Evolutionary conservation across 2,329 filamentous ascomycete genomes (phyloP).

Genomic region (Lasiodiplodia gonubiensis): DNA sequence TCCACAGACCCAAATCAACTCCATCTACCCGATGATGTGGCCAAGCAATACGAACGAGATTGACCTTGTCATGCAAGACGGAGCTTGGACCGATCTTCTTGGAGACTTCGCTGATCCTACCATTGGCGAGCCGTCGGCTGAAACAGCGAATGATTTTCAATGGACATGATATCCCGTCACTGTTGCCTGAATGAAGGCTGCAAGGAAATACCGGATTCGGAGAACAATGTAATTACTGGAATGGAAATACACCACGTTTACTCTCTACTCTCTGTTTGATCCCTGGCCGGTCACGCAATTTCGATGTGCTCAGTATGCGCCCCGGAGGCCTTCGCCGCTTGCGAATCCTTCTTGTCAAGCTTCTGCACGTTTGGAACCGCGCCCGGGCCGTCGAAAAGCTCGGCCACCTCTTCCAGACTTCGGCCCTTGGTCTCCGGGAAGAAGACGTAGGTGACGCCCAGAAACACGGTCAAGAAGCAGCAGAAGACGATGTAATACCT

Average conservation of each 20-base stretch:
- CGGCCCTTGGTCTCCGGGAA: slow-evolving; percentile 37
- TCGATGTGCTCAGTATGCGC: slow-evolving; percentile 18
- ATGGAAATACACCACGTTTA: not conserved
- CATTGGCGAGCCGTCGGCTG: not conserved
- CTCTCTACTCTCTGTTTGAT: not conserved
- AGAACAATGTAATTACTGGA: not conserved
- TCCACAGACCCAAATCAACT: slow-evolving; percentile 33
- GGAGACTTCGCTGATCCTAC: slow-evolving; percentile 8
- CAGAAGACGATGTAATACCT: slow-evolving; percentile 38
- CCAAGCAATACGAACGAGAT: slow-evolving; percentile 32
- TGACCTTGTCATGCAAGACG: slow-evolving; percentile 34
- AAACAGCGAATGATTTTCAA: not conserved
- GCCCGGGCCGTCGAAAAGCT: slow-evolving; percentile 32
- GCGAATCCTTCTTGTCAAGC: slow-evolving; percentile 22
- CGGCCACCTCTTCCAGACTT: slow-evolving; percentile 35
- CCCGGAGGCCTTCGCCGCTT: not conserved
- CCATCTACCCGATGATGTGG: slow-evolving; percentile 34
- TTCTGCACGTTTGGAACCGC: slow-evolving; percentile 30
- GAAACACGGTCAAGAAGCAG: slow-evolving; percentile 42
- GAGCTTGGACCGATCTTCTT: slow-evolving; percentile 31
- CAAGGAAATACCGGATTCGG: not conserved
- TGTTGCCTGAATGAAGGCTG: not conserved
- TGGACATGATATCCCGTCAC: not conserved
- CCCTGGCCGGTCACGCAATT: not conserved
- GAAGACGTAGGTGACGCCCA: slow-evolving; percentile 29